Evolutionary conservation across 352 stramenopile genomes (phyloP).

Genomic region (Phytopythium kandeliae): DNA sequence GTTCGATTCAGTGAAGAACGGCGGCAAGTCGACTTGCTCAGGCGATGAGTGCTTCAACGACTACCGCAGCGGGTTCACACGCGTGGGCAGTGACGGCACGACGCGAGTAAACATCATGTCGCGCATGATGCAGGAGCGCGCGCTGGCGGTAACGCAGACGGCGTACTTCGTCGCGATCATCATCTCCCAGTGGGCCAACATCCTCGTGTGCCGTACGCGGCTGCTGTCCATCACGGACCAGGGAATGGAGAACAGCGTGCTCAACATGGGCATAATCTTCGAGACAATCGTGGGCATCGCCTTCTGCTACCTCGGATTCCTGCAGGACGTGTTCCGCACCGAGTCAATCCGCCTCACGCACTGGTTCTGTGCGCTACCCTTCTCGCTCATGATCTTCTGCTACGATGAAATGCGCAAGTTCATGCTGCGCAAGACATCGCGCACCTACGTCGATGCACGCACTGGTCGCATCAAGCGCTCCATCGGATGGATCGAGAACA

Average conservation of each 20-base stretch:
- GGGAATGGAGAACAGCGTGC: constrained; percentile 82
- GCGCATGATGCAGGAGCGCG: constrained; percentile 63
- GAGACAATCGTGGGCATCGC: constrained; percentile 73
- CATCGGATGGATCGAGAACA: constrained; percentile 69
- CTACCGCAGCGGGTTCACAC: constrained; percentile 34
- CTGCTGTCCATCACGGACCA: constrained; percentile 80
- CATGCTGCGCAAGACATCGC: constrained; percentile 66
- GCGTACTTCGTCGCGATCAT: constrained; percentile 78
- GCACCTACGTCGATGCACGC: constrained; percentile 36
- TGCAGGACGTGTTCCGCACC: constrained; percentile 73
- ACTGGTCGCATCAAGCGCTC: constrained; percentile 51
- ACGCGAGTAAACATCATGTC: constrained; percentile 66
- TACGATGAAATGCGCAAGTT: constrained; percentile 89
- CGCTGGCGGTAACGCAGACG: constrained; percentile 72
- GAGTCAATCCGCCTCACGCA: constrained; percentile 68
- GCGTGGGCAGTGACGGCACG: constrained; percentile 14
- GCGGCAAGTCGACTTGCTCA: constrained; percentile 15
- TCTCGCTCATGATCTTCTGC: constrained; percentile 71
- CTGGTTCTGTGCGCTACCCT: constrained; percentile 84
- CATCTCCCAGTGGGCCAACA: constrained; percentile 78
- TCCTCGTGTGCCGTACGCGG: constrained; percentile 86
- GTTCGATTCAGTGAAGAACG: constrained; percentile 7
- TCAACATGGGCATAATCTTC: constrained; percentile 87
- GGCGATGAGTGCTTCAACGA: constrained; percentile 37
- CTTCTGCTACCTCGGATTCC: constrained; percentile 66